phyloP scores from a whole-genome alignment of 176 grass and related monocot genomes.

The Lolium perenne region DNA sequence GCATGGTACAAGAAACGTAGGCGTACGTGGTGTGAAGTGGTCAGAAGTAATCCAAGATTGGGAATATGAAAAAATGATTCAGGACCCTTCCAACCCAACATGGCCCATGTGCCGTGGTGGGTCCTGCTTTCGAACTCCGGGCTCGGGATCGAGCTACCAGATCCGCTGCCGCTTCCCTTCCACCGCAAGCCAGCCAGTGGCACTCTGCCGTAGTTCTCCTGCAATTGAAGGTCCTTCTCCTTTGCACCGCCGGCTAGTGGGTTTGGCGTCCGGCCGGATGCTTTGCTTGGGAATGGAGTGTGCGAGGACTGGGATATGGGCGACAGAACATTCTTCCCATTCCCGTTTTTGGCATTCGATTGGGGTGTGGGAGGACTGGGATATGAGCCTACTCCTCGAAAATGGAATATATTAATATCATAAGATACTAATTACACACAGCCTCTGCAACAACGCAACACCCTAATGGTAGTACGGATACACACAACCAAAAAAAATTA shows the following conservation, averaged over 20 bases:
- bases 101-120: conserved; percentile 42
- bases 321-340: no score
- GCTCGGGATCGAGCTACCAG: neutral
- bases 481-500: no score
- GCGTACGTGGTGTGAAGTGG: neutral
- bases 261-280: no score
- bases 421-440: no score
- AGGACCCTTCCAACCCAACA: conserved; percentile 43
- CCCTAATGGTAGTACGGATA: no score
- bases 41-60: neutral
- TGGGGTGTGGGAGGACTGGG: no score
- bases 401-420: no score
- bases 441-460: no score
- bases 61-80: neutral
- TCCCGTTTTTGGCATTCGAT: no score
- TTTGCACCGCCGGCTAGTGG: neutral
- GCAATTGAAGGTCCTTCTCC: neutral
- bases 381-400: no score
- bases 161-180: conserved; percentile 24
- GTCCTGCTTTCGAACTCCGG: conserved; percentile 44
- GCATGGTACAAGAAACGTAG: neutral
- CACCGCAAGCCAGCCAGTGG: neutral
- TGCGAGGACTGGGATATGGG: no score
- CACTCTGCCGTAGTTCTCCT: neutral
- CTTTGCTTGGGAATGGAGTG: no score